A percentile compares a stretch with the other conserved stretches of the same genome.
phyloP scores from a whole-genome alignment of 192 early-diverging fungal species.

The Coemansia sp. region DNA sequence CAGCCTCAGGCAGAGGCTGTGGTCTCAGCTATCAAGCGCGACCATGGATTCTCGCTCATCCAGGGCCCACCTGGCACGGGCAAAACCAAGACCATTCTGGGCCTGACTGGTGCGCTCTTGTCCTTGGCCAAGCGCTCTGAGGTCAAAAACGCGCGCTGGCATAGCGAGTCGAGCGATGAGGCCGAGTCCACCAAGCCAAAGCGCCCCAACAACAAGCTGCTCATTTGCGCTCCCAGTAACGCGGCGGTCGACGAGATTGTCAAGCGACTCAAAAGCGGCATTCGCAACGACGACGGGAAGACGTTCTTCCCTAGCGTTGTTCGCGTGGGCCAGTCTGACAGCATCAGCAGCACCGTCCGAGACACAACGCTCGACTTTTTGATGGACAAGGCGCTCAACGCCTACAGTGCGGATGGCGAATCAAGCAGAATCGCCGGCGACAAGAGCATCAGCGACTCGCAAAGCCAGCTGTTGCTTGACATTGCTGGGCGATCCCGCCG shows the following conservation, averaged over 20 bases:
- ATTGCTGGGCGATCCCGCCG: slow-evolving; percentile 19
- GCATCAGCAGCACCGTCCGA: slow-evolving; percentile 72
- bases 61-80: slow-evolving; percentile 78
- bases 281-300: slow-evolving; percentile 58
- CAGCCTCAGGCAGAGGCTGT: slow-evolving; percentile 91
- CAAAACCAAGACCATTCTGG: slow-evolving; percentile 92
- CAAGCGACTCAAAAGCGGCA: slow-evolving; percentile 80
- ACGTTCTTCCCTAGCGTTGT: slow-evolving; percentile 74
- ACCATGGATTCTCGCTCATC: slow-evolving; percentile 85
- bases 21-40: slow-evolving; percentile 61
- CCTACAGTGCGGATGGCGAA: slow-evolving; percentile 9
- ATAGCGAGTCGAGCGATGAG: background rate
- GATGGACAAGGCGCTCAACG: slow-evolving; percentile 65
- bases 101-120: slow-evolving; percentile 72
- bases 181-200: background rate
- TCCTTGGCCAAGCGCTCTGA: slow-evolving; percentile 6
- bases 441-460: slow-evolving; percentile 23
- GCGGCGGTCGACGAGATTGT: slow-evolving; percentile 97
- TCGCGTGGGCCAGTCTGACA: slow-evolving; percentile 76
- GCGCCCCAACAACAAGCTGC: slow-evolving; percentile 59
- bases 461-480: slow-evolving; percentile 23
- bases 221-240: slow-evolving; percentile 96
- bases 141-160: background rate
- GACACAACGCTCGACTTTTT: slow-evolving; percentile 75
- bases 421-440: background rate